These are phyloP conservation scores for Fusarium sp. DNA, from an alignment of 2,329 filamentous ascomycete genomes.

Conservation along the genomic window DNA sequence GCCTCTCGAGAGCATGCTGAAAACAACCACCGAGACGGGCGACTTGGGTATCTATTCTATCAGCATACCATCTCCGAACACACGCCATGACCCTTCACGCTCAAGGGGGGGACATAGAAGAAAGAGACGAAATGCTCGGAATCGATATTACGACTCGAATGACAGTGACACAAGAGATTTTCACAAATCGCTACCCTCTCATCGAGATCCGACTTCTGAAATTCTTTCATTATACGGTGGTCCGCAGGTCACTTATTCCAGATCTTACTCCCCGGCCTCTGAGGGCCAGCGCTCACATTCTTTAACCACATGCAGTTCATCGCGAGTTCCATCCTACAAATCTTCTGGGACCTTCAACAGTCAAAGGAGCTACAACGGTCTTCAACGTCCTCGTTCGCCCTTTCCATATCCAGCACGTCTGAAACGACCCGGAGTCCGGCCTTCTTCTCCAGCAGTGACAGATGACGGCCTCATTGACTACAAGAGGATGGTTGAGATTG, in stretches of 20 bases:
- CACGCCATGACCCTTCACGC: slow-evolving; percentile 46
- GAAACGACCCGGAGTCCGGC: slow-evolving; percentile 63
- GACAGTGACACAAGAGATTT: slow-evolving; percentile 54
- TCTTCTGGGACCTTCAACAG: slow-evolving; percentile 62
- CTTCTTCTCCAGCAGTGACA: slow-evolving; percentile 61
- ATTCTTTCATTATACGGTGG: slow-evolving; percentile 67
- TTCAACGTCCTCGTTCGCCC: slow-evolving; percentile 67
- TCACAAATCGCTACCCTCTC: slow-evolving; percentile 58
- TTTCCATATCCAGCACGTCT: slow-evolving; percentile 69
- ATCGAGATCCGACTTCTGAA: slow-evolving; percentile 64
- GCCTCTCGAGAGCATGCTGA: slow-evolving; percentile 72
- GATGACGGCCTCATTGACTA: slow-evolving; percentile 62
- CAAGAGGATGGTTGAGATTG: slow-evolving; percentile 62
- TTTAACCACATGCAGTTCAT: slow-evolving; percentile 63
- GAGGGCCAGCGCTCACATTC: slow-evolving; percentile 65
- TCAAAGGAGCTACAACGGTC: slow-evolving; percentile 54
- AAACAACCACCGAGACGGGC: slow-evolving; percentile 73
- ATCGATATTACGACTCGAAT: slow-evolving; percentile 48
- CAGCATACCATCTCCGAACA: slow-evolving; percentile 49
- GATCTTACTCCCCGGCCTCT: slow-evolving; percentile 55
- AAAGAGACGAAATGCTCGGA: slow-evolving; percentile 41
- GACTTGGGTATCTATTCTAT: slow-evolving; percentile 72
- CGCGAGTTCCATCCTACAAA: slow-evolving; percentile 58
- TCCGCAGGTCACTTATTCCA: slow-evolving; percentile 58
- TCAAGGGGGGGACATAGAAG: slow-evolving; percentile 48